A percentile compares a stretch with the other conserved stretches of the same genome.
Evolutionary conservation across 805 yeast genomes (phyloP).

Genomic region (Lipomyces mesembrius): DNA sequence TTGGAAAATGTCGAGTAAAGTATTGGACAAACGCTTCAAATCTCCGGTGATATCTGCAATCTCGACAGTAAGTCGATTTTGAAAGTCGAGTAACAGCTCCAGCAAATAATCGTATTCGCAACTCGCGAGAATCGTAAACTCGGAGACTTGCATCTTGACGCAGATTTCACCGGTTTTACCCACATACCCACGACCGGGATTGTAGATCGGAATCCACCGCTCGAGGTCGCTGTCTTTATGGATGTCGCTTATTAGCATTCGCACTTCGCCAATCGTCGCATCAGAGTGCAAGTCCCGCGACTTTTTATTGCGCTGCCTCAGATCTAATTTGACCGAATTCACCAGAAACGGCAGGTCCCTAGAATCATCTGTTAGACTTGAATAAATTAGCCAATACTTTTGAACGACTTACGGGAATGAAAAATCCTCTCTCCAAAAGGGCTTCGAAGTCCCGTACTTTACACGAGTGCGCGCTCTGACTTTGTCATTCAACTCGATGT

Average conservation of each 20-base stretch:
- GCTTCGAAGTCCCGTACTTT: conserved; percentile 55
- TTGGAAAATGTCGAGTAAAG: conserved; percentile 76
- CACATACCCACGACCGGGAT: conserved; percentile 23
- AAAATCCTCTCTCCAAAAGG: conserved; percentile 86
- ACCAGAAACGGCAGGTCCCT: conserved; percentile 55
- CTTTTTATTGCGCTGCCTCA: conserved; percentile 30
- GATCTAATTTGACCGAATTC: conserved; percentile 28
- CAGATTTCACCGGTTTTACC: conserved; percentile 41
- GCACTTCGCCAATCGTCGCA: conserved; percentile 31
- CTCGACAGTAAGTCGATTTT: conserved; percentile 46
- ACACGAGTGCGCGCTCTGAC: conserved; percentile 81
- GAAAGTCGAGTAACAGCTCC: conserved; percentile 53
- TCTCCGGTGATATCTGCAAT: conserved; percentile 48
- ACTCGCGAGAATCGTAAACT: conserved; percentile 53
- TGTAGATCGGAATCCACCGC: conserved; percentile 41
- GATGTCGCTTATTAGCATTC: conserved; percentile 26
- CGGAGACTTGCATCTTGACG: conserved; percentile 39
- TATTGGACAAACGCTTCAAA: conserved; percentile 43
- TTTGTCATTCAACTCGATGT: conserved; percentile 70
- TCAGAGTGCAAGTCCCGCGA: conserved; percentile 21
- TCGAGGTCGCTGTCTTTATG: conserved; percentile 38
- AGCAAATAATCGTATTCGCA: conserved; percentile 65
- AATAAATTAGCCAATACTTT: conserved; percentile 30
- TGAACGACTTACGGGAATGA: conserved; percentile 56
- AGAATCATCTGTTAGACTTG: conserved; percentile 47